A percentile compares a stretch with the other conserved stretches of the same genome.
These are phyloP conservation scores for Globisporangium mamillatum DNA, from an alignment of 352 stramenopile species.

Conservation along the genomic window DNA sequence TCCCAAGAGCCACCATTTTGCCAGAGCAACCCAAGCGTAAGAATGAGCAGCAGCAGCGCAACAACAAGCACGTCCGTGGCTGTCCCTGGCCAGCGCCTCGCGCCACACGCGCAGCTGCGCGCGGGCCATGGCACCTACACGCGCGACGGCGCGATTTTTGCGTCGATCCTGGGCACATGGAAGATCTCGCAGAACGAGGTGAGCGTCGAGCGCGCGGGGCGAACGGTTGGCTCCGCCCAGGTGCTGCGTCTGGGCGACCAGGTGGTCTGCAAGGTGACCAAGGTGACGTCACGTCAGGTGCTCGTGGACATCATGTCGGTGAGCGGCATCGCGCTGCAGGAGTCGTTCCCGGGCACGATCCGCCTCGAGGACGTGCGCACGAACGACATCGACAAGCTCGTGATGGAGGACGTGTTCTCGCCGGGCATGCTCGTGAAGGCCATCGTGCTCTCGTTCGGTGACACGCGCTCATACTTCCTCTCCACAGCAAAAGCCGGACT, in stretches of 20 bases:
- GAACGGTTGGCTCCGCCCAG: constrained; percentile 62
- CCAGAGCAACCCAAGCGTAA: constrained; percentile 11
- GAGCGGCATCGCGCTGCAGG: constrained; percentile 65
- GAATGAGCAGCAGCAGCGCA: constrained; percentile 26
- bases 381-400: constrained; percentile 78
- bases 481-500: constrained; percentile 72
- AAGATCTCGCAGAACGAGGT: constrained; percentile 37
- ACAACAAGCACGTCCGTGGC: constrained; percentile 21
- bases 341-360: constrained; percentile 78
- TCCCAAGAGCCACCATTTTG: constrained; percentile 8
- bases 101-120: constrained; percentile 32
- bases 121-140: constrained; percentile 53
- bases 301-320: constrained; percentile 79
- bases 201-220: constrained; percentile 41
- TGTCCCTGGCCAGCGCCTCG: constrained; percentile 59
- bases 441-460: constrained; percentile 78
- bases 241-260: constrained; percentile 66
- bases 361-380: constrained; percentile 76
- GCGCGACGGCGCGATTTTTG: constrained; percentile 61
- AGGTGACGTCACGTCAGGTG: constrained; percentile 72
- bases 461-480: constrained; percentile 84
- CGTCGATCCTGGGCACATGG: constrained; percentile 60
- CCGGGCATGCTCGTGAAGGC: constrained; percentile 74
- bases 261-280: constrained; percentile 62
- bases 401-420: constrained; percentile 75